Percentiles rank a stretch among this genome's conserved stretches.
Evolutionary conservation across 2,329 filamentous ascomycete species (phyloP).

Genomic region (Neonectria sp.): DNA sequence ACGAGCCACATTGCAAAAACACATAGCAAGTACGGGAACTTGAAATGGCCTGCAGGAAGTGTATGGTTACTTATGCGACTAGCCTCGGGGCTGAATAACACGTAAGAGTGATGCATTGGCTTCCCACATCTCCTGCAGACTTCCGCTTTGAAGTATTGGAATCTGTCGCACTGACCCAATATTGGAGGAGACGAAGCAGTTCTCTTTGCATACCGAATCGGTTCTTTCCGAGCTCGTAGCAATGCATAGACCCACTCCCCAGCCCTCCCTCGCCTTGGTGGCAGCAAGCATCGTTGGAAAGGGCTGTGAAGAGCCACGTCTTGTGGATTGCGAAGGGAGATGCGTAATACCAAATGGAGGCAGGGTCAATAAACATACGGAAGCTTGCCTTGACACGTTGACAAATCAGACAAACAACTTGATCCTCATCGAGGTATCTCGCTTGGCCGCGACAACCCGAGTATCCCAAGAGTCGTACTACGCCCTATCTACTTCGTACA

Average conservation of each 20-base stretch:
- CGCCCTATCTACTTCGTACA: not conserved
- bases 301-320: slow-evolving; percentile 16
- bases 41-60: not conserved
- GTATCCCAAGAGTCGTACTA: slow-evolving; percentile 9
- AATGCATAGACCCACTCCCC: not conserved
- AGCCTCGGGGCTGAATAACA: not conserved
- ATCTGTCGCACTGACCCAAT: not conserved
- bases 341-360: slow-evolving; percentile 5
- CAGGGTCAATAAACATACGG: not conserved
- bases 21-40: not conserved
- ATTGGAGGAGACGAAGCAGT: not conserved
- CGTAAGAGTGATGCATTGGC: not conserved
- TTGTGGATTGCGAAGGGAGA: slow-evolving; percentile 11
- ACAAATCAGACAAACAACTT: not conserved
- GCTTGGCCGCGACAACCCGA: not conserved
- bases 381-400: not conserved
- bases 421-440: not conserved
- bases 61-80: not conserved
- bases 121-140: slow-evolving; percentile 1
- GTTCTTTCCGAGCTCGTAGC: slow-evolving; percentile 6
- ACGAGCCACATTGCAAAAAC: not conserved
- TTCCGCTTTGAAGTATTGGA: not conserved
- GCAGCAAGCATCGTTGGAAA: slow-evolving; percentile 7
- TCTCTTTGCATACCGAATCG: not conserved
- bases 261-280: not conserved